Percentiles rank a stretch among this genome's conserved stretches.
Evolutionary conservation across 768 basidiomycete species (phyloP).

Genomic region (Guyanaporus albipodus): DNA sequence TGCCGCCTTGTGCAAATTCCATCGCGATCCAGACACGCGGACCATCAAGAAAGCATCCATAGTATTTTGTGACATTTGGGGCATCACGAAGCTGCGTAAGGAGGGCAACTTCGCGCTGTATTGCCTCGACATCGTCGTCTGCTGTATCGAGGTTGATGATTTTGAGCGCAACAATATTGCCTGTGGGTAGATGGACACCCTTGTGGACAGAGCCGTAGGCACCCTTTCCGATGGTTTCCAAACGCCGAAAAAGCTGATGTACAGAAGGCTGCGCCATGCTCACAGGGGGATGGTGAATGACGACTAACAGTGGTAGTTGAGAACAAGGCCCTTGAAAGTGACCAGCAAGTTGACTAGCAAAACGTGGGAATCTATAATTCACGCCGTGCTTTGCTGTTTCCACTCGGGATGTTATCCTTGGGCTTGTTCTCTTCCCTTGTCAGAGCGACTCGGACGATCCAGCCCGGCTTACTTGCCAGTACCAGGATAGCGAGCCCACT

Average conservation of each 20-base stretch:
- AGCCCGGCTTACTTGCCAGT: conserved; percentile 12
- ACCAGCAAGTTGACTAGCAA: neutral
- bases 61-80: conserved; percentile 91
- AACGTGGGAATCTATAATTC: conserved; percentile 20
- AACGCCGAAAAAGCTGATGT: conserved; percentile 76
- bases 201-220: conserved; percentile 96
- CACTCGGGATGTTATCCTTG: conserved; percentile 10
- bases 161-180: conserved; percentile 92
- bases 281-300: neutral
- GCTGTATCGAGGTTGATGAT: conserved; percentile 97
- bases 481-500: conserved; percentile 14
- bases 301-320: conserved; percentile 1
- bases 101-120: conserved; percentile 93
- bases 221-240: conserved; percentile 93
- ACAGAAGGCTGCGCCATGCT: conserved; percentile 54
- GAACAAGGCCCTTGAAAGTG: neutral
- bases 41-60: conserved; percentile 93
- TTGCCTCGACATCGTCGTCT: conserved; percentile 95
- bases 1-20: conserved; percentile 96
- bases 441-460: conserved; percentile 22
- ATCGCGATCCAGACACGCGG: conserved; percentile 98
- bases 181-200: conserved; percentile 78
- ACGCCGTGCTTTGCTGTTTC: neutral
- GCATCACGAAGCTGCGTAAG: conserved; percentile 86
- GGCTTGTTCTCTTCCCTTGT: conserved; percentile 19